Evolutionary conservation across 805 yeast genomes (phyloP).

Genomic region (Saccharomycopsis amapae): DNA sequence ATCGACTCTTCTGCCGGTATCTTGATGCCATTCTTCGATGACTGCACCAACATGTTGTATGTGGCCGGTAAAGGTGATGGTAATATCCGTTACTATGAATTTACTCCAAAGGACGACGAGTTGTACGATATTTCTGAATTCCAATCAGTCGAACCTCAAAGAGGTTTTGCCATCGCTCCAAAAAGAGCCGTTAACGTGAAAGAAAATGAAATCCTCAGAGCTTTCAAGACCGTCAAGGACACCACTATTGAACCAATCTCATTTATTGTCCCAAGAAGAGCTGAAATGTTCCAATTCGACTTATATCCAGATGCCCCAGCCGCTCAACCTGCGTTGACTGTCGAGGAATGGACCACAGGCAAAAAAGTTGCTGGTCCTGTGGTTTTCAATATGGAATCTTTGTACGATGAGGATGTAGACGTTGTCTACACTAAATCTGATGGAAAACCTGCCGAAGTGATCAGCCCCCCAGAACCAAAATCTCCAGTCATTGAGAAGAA

Average conservation of each 20-base stretch:
- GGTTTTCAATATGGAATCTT: constrained; percentile 62
- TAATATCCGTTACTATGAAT: constrained; percentile 90
- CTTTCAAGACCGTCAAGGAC: constrained; percentile 86
- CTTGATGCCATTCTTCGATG: constrained; percentile 85
- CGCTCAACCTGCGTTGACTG: constrained; percentile 64
- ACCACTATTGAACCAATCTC: constrained; percentile 82
- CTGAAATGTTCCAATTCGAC: constrained; percentile 88
- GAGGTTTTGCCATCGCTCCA: constrained; percentile 91
- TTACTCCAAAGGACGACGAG: constrained; percentile 59
- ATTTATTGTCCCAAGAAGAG: constrained; percentile 87
- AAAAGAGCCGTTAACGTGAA: constrained; percentile 69
- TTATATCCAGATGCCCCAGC: constrained; percentile 91
- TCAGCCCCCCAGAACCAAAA: constrained; percentile 5
- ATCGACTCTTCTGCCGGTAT: constrained; percentile 92
- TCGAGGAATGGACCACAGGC: constrained; percentile 76
- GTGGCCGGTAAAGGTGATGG: constrained; percentile 98
- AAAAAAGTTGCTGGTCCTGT: constrained; percentile 78
- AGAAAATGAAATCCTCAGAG: constrained; percentile 77
- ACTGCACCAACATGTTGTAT: constrained; percentile 68
- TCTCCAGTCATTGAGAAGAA: constrained; percentile 14
- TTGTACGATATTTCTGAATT: constrained; percentile 82
- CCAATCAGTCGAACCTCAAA: constrained; percentile 85
- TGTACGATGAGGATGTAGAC: constrained; percentile 62
- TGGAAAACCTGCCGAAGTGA: constrained; percentile 15
- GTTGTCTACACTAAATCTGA: constrained; percentile 13